Base-by-base conservation (phyloP, 2,329 filamentous ascomycete genomes). In the Aspergillus sergii region DNA sequence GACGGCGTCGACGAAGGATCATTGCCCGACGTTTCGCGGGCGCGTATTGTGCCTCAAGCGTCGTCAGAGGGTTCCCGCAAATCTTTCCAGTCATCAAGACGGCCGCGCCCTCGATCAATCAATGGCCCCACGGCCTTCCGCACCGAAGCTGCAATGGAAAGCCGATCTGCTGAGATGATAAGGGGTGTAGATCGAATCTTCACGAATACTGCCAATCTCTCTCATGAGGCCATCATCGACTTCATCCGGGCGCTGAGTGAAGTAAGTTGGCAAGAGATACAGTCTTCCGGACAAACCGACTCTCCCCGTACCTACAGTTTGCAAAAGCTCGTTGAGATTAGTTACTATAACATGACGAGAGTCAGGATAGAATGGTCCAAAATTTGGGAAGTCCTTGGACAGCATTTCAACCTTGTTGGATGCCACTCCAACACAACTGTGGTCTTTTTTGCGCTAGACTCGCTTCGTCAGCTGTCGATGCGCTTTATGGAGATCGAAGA, bases 301-400 rank as follows among this genome's bases (percentile, higher is more conserved):
- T 96, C 93, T 26, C 95, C 95, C 12, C 89, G 96, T 60, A 99
- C 94, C 10, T 99, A 97, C 84, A 97, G 94, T 80, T 82, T 99
- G 65, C 95, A 99, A 75, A 99, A 99, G 79, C 88, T 99, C 66
- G 96, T 99, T 19, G 95, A 99, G 79, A 98, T 99, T 78, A 96
- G 93, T 77, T 97, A 97, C 79, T 99, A 99, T 87, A 99, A 99
- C 82, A 99, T 99, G 95, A 93, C 92, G 63, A 89, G 95, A 83
- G 94, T 99, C 41, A 91, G 95, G 72, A 98, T 98, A 72, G 95
- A 99, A 76, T 99, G 95, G 95, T 96, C 91, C 14, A 94, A 91
- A 71, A 97, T 99, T 64, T 99, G 95, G 95, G 91, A 92, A 66
- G 91, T 99, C 1, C 86, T 99, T n/a, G 95, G 95, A 16, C 92